phyloP scores from a whole-genome alignment of 1,139 yeast genomes.

The Candida pseudocylindracea region DNA sequence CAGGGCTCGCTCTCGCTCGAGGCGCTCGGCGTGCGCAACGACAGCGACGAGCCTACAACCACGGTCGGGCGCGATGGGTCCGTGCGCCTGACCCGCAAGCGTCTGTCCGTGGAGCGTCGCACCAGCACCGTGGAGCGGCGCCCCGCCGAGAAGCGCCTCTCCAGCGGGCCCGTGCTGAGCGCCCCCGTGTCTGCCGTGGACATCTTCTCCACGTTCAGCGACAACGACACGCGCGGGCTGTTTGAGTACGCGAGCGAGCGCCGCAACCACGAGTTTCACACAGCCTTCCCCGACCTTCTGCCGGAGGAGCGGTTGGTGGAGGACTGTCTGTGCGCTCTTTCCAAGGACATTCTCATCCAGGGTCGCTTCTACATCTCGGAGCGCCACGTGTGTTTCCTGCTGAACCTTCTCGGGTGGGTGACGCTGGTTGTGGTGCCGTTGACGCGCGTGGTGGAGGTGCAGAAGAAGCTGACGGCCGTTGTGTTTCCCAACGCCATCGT shows the following conservation, averaged over 20 bases:
- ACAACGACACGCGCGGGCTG: too few species aligned
- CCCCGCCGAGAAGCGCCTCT: too few species aligned
- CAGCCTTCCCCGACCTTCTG: slow-evolving; percentile 31
- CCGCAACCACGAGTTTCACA: slow-evolving; percentile 41
- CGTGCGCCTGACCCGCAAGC: too few species aligned
- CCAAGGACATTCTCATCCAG: slow-evolving; percentile 49
- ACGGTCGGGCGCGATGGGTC: too few species aligned
- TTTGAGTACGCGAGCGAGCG: slow-evolving; percentile 13
- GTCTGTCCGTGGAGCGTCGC: too few species aligned
- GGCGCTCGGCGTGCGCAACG: too few species aligned
- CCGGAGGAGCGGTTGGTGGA: slow-evolving; percentile 29
- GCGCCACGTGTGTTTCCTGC: slow-evolving; percentile 39
- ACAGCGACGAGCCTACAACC: too few species aligned
- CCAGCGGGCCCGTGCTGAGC: too few species aligned
- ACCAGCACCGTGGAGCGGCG: too few species aligned
- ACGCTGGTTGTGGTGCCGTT: slow-evolving; percentile 45
- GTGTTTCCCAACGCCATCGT: slow-evolving; percentile 59
- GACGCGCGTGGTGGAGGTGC: slow-evolving; percentile 48
- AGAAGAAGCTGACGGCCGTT: slow-evolving; percentile 51
- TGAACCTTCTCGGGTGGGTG: slow-evolving; percentile 56
- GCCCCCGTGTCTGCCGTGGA: too few species aligned
- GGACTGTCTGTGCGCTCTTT: slow-evolving; percentile 51
- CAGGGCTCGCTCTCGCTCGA: too few species aligned
- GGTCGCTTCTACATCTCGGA: slow-evolving; percentile 48
- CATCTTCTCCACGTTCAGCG: too few species aligned